Evolutionary conservation across 108 stramenopile species (phyloP).

Genomic region (Cyclostephanos invisitatus): DNA sequence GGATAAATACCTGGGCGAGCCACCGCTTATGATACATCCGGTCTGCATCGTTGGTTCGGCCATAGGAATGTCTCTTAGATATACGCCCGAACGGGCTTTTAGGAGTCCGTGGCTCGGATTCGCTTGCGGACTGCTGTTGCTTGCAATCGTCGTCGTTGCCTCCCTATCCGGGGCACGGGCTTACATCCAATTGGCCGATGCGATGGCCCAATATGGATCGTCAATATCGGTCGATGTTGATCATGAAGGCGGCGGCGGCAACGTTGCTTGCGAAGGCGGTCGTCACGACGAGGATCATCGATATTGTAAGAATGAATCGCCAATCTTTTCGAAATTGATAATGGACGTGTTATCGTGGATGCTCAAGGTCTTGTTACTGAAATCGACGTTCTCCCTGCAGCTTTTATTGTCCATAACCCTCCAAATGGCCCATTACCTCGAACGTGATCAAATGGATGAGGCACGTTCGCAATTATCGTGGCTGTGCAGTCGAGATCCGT

Average conservation of each 20-base stretch:
- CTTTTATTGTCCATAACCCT: conserved; percentile 45
- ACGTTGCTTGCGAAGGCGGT: neutral
- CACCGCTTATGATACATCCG: conserved; percentile 45
- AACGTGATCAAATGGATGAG: conserved; percentile 45
- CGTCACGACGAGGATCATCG: neutral
- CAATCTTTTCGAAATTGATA: neutral
- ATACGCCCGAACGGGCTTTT: conserved; percentile 22
- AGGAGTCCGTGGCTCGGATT: conserved; percentile 38
- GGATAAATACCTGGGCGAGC: conserved; percentile 38
- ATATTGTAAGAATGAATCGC: neutral
- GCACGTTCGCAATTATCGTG: conserved; percentile 50
- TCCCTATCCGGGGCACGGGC: conserved; percentile 23
- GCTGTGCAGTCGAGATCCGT: conserved; percentile 61
- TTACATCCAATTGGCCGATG: conserved; percentile 11
- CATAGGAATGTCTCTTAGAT: conserved; percentile 25
- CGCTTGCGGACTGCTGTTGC: conserved; percentile 20
- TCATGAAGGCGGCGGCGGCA: neutral
- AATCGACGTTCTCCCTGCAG: conserved; percentile 49
- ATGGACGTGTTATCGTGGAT: conserved; percentile 31
- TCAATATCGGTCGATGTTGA: conserved; percentile 1
- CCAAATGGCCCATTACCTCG: conserved; percentile 55
- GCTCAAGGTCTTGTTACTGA: conserved; percentile 32
- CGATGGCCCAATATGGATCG: neutral
- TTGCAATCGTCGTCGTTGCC: conserved; percentile 16
- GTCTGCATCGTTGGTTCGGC: conserved; percentile 45